Base-by-base conservation (phyloP, 2,329 filamentous ascomycete genomes). In the Hypocreales sp. region DNA sequence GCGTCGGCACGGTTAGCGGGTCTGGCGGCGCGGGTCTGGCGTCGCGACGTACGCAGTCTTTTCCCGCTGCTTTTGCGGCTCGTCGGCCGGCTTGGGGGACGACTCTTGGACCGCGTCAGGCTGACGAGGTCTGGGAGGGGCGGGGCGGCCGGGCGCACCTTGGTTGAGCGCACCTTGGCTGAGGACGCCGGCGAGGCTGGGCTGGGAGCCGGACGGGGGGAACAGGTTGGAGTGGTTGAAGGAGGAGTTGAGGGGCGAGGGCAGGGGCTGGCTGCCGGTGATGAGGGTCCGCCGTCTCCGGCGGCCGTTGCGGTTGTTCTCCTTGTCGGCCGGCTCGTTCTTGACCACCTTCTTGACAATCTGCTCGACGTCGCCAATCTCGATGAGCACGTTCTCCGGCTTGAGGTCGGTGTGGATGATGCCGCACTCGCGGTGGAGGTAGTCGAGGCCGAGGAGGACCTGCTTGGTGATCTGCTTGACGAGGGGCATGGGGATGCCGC, bases 401-500 rank as follows among this genome's bases (percentile, higher is more conserved):
- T 98, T 94, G 41, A 95, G 60, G 49, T 94, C 87, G 34, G 90
- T 95, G 55, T 98, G 90, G 46, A 98, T 94, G 57, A 98, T 95
- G 47, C 90, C 90, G 55, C 90, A 98, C 57, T 98, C 87, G 43
- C 90, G 76, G 53, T 98, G 90, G 21, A 98, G 68, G 50, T 95
- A 95, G 54, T 98, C 90, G 36, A 98, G 65, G 22, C 90, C 90
- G 16, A 98, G 71, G 25, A 98, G 66, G 8, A 95, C 90, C 58
- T 98, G 90, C 56, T 95, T 95, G 17, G 90, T 92, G 55, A 98
- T 98, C 53, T 95, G 90, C 64, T 94, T 94, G 50, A 95, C 90
- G 10, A 98, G 67, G 11, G 82, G 72, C 76, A 93, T 92, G 23
- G 90, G 90, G 32, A 98, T 95, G 26, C 90, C 90, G 34, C 90